phyloP scores from a whole-genome alignment of 2,329 filamentous ascomycete genomes.

The Cercospora janseana region DNA sequence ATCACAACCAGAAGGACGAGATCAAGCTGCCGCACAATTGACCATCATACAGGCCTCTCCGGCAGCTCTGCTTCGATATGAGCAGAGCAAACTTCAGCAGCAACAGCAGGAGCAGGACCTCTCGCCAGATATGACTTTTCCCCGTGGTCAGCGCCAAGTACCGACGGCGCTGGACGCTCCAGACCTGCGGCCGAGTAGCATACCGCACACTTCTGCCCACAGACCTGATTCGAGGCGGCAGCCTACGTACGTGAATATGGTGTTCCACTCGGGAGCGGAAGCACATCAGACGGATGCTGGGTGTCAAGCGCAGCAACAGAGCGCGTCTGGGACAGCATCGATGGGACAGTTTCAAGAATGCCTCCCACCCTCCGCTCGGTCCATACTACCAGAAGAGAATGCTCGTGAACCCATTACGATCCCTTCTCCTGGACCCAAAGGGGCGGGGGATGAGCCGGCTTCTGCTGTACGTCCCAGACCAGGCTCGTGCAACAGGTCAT shows the following conservation, averaged over 20 bases:
- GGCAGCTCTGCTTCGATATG: conserved; percentile 1
- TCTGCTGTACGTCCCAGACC: too few relatives aligned
- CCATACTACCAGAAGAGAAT: neutral
- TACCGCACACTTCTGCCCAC: neutral
- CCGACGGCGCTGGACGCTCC: conserved; percentile 26
- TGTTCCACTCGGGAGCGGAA: neutral
- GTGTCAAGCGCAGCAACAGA: too few relatives aligned
- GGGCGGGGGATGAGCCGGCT: too few relatives aligned
- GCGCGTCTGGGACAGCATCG: neutral
- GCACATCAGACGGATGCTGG: neutral
- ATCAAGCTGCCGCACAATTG: too few relatives aligned
- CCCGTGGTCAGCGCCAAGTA: conserved; percentile 13
- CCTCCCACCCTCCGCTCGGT: too few relatives aligned
- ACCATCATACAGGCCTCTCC: too few relatives aligned
- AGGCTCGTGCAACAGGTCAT: neutral
- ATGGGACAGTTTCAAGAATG: too few relatives aligned
- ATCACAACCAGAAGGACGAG: too few relatives aligned
- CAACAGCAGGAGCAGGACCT: neutral
- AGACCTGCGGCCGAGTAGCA: neutral
- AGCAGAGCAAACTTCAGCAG: conserved; percentile 9
- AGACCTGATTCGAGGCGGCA: neutral
- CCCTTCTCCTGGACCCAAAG: conserved; percentile 1
- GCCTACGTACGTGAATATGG: conserved; percentile 24
- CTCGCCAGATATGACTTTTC: neutral
- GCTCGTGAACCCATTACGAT: neutral